Evolutionary conservation across 2,329 filamentous ascomycete genomes (phyloP).

Genomic region (Colletotrichum viniferum): DNA sequence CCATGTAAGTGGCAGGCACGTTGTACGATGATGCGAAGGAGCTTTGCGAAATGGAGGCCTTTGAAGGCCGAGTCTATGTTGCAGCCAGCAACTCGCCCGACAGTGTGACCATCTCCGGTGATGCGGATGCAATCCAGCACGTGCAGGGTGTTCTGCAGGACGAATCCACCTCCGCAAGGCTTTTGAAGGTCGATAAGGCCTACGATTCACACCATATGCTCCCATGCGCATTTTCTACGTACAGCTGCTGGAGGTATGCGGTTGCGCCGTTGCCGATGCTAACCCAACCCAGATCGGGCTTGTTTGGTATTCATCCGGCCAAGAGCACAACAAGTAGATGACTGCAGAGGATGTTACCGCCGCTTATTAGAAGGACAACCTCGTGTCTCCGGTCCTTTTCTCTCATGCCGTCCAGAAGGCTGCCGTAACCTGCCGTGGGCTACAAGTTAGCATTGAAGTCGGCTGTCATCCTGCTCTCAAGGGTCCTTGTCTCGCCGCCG

Average conservation of each 20-base stretch:
- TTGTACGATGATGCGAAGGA: conserved; percentile 17
- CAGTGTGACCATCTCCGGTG: conserved; percentile 29
- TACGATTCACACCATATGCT: conserved; percentile 34
- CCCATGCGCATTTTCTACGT: neutral
- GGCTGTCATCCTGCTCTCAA: conserved; percentile 43
- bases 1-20: conserved; percentile 28
- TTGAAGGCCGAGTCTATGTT: conserved; percentile 23
- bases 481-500: conserved; percentile 30
- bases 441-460: conserved; percentile 29
- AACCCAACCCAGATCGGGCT: neutral
- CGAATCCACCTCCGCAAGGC: neutral
- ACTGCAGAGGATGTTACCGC: conserved; percentile 35
- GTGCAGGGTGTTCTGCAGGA: neutral
- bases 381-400: conserved; percentile 32
- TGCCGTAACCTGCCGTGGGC: conserved; percentile 4
- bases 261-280: neutral
- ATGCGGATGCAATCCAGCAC: conserved; percentile 18
- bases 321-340: neutral
- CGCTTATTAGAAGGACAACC: conserved; percentile 31
- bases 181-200: conserved; percentile 9
- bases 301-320: neutral
- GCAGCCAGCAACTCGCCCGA: conserved; percentile 26
- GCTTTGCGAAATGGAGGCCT: conserved; percentile 2
- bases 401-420: conserved; percentile 13
- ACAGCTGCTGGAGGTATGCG: neutral